These are phyloP conservation scores for Dendrothele bispora DNA, from an alignment of 768 basidiomycete species.

Conservation along the genomic window DNA sequence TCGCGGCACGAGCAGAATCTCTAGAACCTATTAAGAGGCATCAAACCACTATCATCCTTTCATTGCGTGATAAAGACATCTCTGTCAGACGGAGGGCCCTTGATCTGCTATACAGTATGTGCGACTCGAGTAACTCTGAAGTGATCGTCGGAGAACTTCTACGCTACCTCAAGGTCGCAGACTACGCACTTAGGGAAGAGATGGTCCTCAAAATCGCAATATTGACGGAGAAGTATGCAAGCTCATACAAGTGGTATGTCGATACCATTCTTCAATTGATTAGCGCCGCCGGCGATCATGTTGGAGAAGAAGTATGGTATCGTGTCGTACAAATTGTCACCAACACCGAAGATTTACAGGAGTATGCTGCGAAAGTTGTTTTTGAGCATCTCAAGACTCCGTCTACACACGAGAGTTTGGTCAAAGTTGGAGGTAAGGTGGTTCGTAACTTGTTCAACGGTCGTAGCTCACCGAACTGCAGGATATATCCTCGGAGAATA, in stretches of 20 bases:
- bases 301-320: conserved; percentile 99
- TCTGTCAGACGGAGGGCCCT: conserved; percentile 92
- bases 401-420: conserved; percentile 87
- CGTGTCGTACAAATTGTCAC: conserved; percentile 98
- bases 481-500: conserved; percentile 98
- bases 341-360: conserved; percentile 96
- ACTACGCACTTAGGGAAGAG: conserved; percentile 95
- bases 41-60: conserved; percentile 92
- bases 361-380: conserved; percentile 91
- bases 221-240: conserved; percentile 97
- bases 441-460: background rate
- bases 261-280: conserved; percentile 97
- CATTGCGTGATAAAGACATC: conserved; percentile 95
- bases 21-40: conserved; percentile 93
- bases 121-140: conserved; percentile 95
- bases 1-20: conserved; percentile 91
- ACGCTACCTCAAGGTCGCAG: conserved; percentile 92
- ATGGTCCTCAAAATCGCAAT: conserved; percentile 99
- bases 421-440: conserved; percentile 90
- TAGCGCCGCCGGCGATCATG: conserved; percentile 95
- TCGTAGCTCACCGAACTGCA: conserved; percentile 23
- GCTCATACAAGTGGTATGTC: conserved; percentile 98
- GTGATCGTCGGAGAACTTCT: conserved; percentile 94
- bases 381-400: conserved; percentile 88
- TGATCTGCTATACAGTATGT: conserved; percentile 98